Evolutionary conservation across 768 basidiomycete species (phyloP), one percentile per base, ranked within the genome.

Genomic region (Hygrophorus pudorinus): DNA sequence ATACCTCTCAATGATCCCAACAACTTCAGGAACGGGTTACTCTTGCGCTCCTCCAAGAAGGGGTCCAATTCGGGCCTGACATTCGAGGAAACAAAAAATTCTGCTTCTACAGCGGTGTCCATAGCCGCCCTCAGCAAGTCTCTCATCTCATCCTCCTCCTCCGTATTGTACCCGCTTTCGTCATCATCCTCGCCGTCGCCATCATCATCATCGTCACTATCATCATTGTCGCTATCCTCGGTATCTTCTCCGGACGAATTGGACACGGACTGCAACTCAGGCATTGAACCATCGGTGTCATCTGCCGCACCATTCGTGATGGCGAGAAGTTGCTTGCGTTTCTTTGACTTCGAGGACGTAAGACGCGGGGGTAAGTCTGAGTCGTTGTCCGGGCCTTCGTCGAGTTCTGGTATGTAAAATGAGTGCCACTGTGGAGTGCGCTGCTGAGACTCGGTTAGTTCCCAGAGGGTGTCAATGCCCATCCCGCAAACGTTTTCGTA

Each of bases 21-120:
- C 29, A 88, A 59, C 56, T 80, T 87, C 53, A 89, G 58, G 59
- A 91, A 88, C 0, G 85, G 83, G 54, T 90, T 91, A 14, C 70
- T 75, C 54, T 79, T 80, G 42, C 71, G 66, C 42, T 75, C 71
- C 17, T 78, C 75, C 10, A 66, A 57, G 38, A 71, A 68, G 39
- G 72, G 66, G 42, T 76, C 65, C 3, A 71, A 65, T 2, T 62
- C 56, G 12, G 59, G 56, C 11, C 60, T 58, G 10, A 59, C 59
- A 44, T 59, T 49, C 12, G 62, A 66, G 24, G 66, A 65, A 54
- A 81, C 75, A 40, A 76, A 67, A 58, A 78, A 79, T 44, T 79
- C 80, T 14, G 73, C 41, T 10, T 76, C 71, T 52, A 74, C 66
- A 0, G 75, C 78, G 13, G 72, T 65, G 48, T 85, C 78, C 82